phyloP scores from a whole-genome alignment of 345 rosid genomes.

The Stellera chamaejasme region DNA sequence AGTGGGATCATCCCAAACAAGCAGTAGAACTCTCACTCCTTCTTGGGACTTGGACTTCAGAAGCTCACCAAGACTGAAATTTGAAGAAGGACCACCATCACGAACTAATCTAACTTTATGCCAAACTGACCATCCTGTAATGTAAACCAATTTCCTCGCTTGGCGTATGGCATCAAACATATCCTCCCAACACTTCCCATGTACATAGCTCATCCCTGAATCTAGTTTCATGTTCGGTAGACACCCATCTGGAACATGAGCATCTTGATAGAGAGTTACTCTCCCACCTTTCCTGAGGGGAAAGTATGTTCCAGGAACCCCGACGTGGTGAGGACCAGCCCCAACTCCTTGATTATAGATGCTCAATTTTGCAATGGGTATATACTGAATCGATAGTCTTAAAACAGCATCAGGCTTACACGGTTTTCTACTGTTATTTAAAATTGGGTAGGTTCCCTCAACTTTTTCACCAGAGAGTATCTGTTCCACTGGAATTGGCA shows the following conservation, averaged over 20 bases:
- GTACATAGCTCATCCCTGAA: conserved; percentile 49
- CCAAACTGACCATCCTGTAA: conserved; percentile 98
- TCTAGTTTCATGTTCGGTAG: conserved; percentile 64
- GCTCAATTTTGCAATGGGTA: conserved; percentile 57
- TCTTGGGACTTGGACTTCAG: conserved; percentile 79
- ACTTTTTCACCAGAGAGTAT: conserved; percentile 49
- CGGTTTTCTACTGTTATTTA: conserved; percentile 53
- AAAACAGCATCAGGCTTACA: conserved; percentile 76
- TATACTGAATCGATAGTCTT: conserved; percentile 68
- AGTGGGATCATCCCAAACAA: conserved; percentile 98
- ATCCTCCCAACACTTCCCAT: conserved; percentile 90
- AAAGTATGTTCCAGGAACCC: conserved; percentile 93
- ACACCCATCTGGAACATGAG: conserved; percentile 77
- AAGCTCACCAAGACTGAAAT: conserved; percentile 66
- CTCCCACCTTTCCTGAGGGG: conserved; percentile 81
- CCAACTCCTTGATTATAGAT: conserved; percentile 74
- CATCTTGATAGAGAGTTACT: conserved; percentile 93
- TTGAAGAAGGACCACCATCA: conserved; percentile 42
- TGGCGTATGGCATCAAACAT: conserved; percentile 78
- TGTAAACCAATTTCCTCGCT: conserved; percentile 74
- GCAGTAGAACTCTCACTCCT: conserved; percentile 95
- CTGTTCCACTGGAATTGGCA: conserved; percentile 73
- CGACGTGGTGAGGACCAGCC: conserved; percentile 69
- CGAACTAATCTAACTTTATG: conserved; percentile 66
- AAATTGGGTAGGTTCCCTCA: conserved; percentile 60